These are phyloP conservation scores for Penicillium steckii DNA, from an alignment of 495 filamentous ascomycete species.

Conservation along the genomic window DNA sequence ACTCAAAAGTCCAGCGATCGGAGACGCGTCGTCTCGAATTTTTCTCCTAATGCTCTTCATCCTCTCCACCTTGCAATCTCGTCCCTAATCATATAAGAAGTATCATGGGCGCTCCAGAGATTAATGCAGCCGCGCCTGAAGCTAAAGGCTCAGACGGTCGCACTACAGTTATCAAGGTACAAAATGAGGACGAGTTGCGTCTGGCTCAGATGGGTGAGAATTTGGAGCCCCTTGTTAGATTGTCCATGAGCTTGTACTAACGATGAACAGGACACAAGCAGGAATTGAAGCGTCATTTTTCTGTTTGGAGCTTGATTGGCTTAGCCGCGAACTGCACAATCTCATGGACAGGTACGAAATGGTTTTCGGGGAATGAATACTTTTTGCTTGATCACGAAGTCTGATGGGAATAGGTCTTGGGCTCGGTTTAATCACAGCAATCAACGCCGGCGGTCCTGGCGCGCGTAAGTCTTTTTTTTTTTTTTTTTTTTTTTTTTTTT, in stretches of 20 bases:
- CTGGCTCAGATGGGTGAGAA: constrained; percentile 43
- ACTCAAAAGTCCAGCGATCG: not conserved
- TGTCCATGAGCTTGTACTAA: not conserved
- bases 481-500: not conserved
- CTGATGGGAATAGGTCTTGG: constrained; percentile 28
- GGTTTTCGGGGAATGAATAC: not conserved
- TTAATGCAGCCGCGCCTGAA: not conserved
- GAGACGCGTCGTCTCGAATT: not conserved
- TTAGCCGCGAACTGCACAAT: constrained; percentile 41
- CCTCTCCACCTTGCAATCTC: not conserved
- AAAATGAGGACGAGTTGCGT: constrained; percentile 38
- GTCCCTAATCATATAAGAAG: not conserved
- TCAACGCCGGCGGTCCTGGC: constrained; percentile 40
- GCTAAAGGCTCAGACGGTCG: not conserved
- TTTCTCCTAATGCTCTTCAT: not conserved
- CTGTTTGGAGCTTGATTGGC: constrained; percentile 38
- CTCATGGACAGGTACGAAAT: constrained; percentile 36
- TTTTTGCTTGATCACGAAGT: not conserved
- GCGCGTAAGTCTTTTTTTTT: constrained; percentile 22
- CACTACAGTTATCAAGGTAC: constrained; percentile 15
- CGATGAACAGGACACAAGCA: constrained; percentile 35
- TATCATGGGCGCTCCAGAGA: constrained; percentile 11
- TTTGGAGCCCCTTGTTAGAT: not conserved
- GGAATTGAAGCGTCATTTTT: constrained; percentile 40
- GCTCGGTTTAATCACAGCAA: constrained; percentile 36